Evolutionary conservation across 352 stramenopile species (phyloP).

Genomic region (Phytophthora colocasiae): DNA sequence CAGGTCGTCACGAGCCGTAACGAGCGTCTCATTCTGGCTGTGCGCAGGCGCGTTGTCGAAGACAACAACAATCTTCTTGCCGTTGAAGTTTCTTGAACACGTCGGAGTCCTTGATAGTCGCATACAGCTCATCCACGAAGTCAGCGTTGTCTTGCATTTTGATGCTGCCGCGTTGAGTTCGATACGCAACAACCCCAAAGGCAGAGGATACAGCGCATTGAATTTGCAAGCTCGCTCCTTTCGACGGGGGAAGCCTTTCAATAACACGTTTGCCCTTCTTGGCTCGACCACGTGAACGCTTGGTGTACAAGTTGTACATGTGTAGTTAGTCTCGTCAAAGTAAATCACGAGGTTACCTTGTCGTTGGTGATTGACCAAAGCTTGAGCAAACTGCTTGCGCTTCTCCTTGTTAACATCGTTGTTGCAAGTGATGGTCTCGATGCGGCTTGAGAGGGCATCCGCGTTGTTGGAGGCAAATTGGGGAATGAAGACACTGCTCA

Average conservation of each 20-base stretch:
- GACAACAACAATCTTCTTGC: conserved; percentile 10
- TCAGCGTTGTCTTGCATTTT: too few species aligned
- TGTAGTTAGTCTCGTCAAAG: conserved; percentile 26
- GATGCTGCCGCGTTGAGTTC: too few species aligned
- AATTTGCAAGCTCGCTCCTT: conserved; percentile 1
- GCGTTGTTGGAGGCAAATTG: too few species aligned
- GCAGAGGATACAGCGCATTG: too few species aligned
- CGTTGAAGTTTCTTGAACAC: background rate
- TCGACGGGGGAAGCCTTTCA: background rate
- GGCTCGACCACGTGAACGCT: conserved; percentile 1
- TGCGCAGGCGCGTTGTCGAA: conserved; percentile 6
- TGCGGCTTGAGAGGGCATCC: background rate
- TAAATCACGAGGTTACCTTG: conserved; percentile 3
- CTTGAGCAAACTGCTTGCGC: conserved; percentile 2
- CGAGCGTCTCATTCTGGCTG: conserved; percentile 8
- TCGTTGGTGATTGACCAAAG: background rate
- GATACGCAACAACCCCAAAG: too few species aligned
- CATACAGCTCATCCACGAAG: conserved; percentile 7
- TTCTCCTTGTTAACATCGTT: conserved; percentile 14
- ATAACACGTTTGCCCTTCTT: conserved; percentile 1
- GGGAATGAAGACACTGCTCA: too few species aligned
- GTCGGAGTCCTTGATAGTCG: background rate
- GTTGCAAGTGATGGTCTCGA: conserved; percentile 14
- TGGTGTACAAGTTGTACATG: conserved; percentile 16
- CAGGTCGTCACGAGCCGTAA: too few species aligned